These are phyloP conservation scores for Lichenothelia convexa DNA, from an alignment of 495 filamentous ascomycete species.

Conservation along the genomic window DNA sequence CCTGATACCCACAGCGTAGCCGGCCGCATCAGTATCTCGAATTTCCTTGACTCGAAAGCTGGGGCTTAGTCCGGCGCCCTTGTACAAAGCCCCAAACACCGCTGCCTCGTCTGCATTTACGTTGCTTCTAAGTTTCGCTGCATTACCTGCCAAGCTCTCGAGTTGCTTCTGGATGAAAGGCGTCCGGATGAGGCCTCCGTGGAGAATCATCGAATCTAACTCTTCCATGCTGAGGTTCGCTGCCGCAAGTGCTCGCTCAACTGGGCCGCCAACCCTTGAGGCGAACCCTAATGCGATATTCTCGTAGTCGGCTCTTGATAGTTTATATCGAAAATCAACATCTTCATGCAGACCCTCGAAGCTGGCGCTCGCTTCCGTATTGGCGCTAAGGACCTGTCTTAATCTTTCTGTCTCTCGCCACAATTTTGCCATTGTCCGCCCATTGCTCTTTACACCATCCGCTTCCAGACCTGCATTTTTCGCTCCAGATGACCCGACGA, in stretches of 20 bases:
- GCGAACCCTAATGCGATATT: constrained; percentile 51
- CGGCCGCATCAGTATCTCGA: constrained; percentile 49
- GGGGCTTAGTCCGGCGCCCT: constrained; percentile 74
- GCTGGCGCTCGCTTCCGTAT: constrained; percentile 56
- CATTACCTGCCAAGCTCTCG: constrained; percentile 50
- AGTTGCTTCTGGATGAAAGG: constrained; percentile 87
- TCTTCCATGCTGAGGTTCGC: constrained; percentile 58
- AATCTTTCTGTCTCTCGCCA: constrained; percentile 79
- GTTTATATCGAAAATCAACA: constrained; percentile 80
- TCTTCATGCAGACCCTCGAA: constrained; percentile 86
- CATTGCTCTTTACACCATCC: constrained; percentile 47
- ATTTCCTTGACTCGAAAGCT: constrained; percentile 98
- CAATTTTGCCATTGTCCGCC: constrained; percentile 69
- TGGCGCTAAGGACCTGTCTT: constrained; percentile 84
- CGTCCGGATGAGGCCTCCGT: constrained; percentile 77
- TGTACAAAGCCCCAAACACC: constrained; percentile 92
- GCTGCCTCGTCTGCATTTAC: constrained; percentile 97
- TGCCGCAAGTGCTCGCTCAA: constrained; percentile 54
- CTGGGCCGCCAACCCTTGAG: constrained; percentile 44
- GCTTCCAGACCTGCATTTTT: constrained; percentile 44
- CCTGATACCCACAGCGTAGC: constrained; percentile 53
- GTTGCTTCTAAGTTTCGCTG: constrained; percentile 70
- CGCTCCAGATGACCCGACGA: constrained; percentile 50
- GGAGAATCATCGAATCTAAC: constrained; percentile 78
- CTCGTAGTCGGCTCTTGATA: constrained; percentile 70